These are phyloP conservation scores for Spatholobus suberectus DNA, from an alignment of 306 rosid genomes.

Conservation along the genomic window DNA sequence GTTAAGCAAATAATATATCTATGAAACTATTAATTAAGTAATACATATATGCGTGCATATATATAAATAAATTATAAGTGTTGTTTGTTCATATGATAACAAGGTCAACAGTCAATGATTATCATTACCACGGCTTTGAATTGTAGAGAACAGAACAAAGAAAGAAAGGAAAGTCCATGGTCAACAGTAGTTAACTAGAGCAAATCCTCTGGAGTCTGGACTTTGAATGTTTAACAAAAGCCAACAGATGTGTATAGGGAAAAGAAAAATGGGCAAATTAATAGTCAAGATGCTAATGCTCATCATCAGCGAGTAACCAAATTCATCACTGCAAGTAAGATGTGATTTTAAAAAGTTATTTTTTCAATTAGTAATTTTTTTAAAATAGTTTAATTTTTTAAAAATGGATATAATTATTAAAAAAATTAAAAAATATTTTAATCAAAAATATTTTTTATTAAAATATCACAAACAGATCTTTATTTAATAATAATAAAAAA, in stretches of 20 bases:
- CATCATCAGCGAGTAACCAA: background rate
- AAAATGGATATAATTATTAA: too few relatives aligned
- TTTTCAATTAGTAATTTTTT: background rate
- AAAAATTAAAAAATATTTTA: background rate
- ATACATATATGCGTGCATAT: background rate
- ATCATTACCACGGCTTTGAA: background rate
- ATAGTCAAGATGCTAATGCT: conserved; percentile 2
- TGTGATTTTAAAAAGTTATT: background rate
- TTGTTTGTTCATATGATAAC: background rate
- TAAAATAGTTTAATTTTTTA: too few relatives aligned
- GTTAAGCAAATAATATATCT: background rate
- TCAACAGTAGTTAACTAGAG: conserved; percentile 33
- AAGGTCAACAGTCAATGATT: conserved; percentile 1
- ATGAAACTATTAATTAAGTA: too few relatives aligned
- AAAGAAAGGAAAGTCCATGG: background rate
- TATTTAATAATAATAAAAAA: too few relatives aligned
- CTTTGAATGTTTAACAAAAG: background rate
- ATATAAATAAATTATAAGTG: background rate
- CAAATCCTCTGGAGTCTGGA: background rate
- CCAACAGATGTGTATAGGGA: background rate
- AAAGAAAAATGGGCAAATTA: background rate
- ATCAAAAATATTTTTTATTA: too few relatives aligned
- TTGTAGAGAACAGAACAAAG: background rate
- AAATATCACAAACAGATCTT: background rate
- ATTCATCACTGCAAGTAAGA: background rate